Conservation (phyloP, 345 rosid species). For the Excoecaria agallocha region DNA sequence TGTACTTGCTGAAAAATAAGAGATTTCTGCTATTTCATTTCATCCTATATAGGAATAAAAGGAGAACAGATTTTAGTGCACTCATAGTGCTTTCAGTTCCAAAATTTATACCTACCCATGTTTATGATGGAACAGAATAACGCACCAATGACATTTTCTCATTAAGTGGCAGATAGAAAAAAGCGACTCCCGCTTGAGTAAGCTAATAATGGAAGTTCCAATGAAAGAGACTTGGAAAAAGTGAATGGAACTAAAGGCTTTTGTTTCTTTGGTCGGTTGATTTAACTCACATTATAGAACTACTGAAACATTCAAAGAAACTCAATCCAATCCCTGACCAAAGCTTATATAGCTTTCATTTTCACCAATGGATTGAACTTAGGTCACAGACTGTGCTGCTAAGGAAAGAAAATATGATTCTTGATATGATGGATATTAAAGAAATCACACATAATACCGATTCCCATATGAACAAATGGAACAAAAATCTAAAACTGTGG, state of each 20-base stretch:
- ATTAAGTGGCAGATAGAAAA: background rate
- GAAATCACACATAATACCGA: conserved; percentile 40
- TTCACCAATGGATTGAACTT: conserved; percentile 4
- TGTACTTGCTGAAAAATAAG: too few species aligned
- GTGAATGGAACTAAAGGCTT: background rate
- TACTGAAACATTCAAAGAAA: background rate
- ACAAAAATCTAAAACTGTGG: conserved; percentile 41
- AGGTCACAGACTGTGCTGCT: background rate
- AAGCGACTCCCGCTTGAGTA: background rate
- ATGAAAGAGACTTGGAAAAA: background rate
- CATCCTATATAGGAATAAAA: too few species aligned
- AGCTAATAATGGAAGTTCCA: background rate
- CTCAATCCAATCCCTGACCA: background rate
- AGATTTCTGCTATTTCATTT: too few species aligned
- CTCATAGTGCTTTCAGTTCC: background rate
- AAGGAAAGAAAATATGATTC: conserved; percentile 23
- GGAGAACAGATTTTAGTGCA: background rate
- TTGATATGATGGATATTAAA: conserved; percentile 31
- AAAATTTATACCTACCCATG: background rate
- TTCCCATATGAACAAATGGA: conserved; percentile 53
- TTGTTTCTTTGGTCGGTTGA: background rate
- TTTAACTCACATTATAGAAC: background rate
- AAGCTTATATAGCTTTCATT: background rate
- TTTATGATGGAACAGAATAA: background rate
- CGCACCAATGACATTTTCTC: background rate